These are phyloP conservation scores for Leccinum obscurum DNA, from an alignment of 768 basidiomycete species.

Conservation along the genomic window DNA sequence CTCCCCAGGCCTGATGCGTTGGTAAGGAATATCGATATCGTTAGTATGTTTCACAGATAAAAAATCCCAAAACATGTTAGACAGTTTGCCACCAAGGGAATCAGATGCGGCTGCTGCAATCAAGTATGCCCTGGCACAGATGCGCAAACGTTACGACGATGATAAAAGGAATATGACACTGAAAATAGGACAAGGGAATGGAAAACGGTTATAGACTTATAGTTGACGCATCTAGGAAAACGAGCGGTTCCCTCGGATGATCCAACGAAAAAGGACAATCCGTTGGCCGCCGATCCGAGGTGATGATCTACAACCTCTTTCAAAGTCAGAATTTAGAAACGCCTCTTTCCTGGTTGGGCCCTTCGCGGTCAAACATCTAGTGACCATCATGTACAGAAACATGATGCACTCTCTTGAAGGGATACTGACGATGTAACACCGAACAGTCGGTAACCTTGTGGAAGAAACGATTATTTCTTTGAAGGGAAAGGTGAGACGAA, in stretches of 20 bases:
- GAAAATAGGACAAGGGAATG: background rate
- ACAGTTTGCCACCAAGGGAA: background rate
- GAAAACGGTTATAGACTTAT: background rate
- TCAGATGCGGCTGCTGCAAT: background rate
- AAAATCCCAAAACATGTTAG: background rate
- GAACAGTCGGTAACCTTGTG: background rate
- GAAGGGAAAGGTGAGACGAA: background rate
- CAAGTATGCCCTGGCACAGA: background rate
- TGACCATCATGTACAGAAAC: background rate
- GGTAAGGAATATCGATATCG: no score
- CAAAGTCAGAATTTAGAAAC: background rate
- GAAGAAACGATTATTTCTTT: background rate
- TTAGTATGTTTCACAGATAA: no score
- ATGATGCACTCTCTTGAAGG: background rate
- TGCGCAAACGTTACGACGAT: background rate
- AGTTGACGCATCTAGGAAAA: background rate
- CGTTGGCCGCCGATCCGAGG: background rate
- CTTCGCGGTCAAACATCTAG: background rate
- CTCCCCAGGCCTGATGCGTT: no score
- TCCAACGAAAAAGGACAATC: background rate
- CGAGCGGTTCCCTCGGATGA: no score
- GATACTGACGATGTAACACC: background rate
- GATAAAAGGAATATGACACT: background rate
- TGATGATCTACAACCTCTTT: no score
- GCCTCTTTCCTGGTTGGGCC: background rate